phyloP scores from a whole-genome alignment of 192 early-diverging fungal species.

The Podila verticillata region DNA sequence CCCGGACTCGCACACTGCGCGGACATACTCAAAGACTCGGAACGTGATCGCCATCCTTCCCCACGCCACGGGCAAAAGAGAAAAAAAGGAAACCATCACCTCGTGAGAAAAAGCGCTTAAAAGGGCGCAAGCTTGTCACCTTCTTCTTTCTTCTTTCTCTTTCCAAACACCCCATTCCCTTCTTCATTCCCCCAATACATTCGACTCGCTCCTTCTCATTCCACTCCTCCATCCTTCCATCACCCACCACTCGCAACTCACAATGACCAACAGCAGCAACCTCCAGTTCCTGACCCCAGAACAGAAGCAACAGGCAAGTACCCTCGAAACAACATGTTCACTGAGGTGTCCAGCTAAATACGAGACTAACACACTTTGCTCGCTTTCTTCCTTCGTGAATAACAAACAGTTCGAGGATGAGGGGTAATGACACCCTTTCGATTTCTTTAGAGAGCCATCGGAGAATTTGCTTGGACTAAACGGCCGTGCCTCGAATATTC shows the following conservation, averaged over 20 bases:
- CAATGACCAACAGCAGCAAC: constrained; percentile 14
- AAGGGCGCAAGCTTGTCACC: not conserved
- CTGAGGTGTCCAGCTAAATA: too few relatives aligned
- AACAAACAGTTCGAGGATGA: constrained; percentile 45
- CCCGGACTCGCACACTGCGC: not conserved
- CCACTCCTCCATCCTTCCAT: not conserved
- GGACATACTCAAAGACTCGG: not conserved
- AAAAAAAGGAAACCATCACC: not conserved
- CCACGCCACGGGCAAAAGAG: not conserved
- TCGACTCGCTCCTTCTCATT: too few relatives aligned
- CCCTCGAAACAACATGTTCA: too few relatives aligned
- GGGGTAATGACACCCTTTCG: constrained; percentile 15
- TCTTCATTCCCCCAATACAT: not conserved
- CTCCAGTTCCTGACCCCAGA: constrained; percentile 38
- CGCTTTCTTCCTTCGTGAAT: not conserved
- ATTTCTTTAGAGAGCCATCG: not conserved
- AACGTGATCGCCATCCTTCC: too few relatives aligned
- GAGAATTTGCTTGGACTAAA: too few relatives aligned
- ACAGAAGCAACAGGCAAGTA: constrained; percentile 47
- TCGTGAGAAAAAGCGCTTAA: not conserved
- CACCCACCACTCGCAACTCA: constrained; percentile 5
- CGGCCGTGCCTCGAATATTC: too few relatives aligned
- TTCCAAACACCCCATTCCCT: not conserved
- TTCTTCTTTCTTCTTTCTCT: not conserved
- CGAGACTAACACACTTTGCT: not conserved